Percentiles rank a stretch among this genome's conserved stretches.
Conservation (phyloP, 805 yeast genomes). For the Lachancea thermotolerans region DNA sequence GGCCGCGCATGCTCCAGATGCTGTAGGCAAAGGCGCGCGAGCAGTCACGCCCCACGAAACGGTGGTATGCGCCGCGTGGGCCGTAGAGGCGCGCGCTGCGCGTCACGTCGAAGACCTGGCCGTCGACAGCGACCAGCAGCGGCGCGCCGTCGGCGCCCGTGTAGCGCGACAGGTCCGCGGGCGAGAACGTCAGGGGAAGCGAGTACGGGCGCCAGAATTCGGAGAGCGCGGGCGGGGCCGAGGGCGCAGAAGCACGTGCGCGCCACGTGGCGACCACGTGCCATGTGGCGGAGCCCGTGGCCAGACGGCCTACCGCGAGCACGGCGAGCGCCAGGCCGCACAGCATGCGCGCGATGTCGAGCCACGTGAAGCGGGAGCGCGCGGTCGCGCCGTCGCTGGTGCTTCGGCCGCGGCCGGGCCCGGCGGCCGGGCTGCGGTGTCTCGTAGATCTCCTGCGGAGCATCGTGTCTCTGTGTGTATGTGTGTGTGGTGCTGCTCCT, state of each 20-base stretch:
- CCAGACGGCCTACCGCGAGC: slow-evolving; percentile 8
- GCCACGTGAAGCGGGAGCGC: slow-evolving; percentile 8
- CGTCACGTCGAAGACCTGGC: slow-evolving; percentile 23
- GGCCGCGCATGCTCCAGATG: slow-evolving; percentile 16
- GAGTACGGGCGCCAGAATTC: slow-evolving; percentile 13
- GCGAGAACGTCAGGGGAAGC: slow-evolving; percentile 6
- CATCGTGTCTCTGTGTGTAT: too few relatives aligned
- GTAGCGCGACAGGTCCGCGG: slow-evolving; percentile 7
- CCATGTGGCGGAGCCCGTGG: slow-evolving; percentile 8
- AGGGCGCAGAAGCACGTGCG: background rate
- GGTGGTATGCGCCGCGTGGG: slow-evolving; percentile 21
- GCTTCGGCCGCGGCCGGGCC: too few relatives aligned
- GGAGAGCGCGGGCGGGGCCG: background rate
- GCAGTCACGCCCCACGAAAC: slow-evolving; percentile 23
- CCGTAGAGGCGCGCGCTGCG: slow-evolving; percentile 18
- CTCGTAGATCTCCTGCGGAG: too few relatives aligned
- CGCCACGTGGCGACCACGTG: background rate
- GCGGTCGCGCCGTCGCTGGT: background rate
- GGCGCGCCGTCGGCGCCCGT: slow-evolving; percentile 4
- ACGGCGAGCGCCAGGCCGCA: slow-evolving; percentile 12
- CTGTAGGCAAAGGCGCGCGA: slow-evolving; percentile 17
- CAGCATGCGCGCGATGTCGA: slow-evolving; percentile 16
- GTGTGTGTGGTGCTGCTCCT: too few relatives aligned
- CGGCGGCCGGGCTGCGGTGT: too few relatives aligned
- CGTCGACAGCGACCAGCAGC: slow-evolving; percentile 18